Conservation (phyloP, 75 land plant species). For the Selaginella moellendorffii region DNA sequence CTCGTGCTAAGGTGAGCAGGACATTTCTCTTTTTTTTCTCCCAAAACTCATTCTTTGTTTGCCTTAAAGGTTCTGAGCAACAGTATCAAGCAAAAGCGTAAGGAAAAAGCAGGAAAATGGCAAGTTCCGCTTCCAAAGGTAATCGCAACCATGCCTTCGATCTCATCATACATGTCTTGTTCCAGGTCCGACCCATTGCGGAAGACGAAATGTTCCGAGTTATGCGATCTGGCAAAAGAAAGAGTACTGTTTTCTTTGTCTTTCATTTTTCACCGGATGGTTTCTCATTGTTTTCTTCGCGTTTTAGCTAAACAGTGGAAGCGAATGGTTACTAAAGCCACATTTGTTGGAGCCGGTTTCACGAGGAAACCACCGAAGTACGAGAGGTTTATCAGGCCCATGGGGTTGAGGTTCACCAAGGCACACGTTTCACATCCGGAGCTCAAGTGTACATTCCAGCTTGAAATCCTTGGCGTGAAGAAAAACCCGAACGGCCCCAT, state of each 20-base stretch:
- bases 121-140: conserved; percentile 98
- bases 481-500: conserved; percentile 96
- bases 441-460: conserved; percentile 88
- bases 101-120: conserved; percentile 99
- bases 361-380: conserved; percentile 98
- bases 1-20: conserved; percentile 73
- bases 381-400: conserved; percentile 91
- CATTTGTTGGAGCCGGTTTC: conserved; percentile 91
- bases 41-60: conserved; percentile 7
- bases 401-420: conserved; percentile 85
- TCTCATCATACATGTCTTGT: conserved; percentile 8
- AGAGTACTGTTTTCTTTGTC: conserved; percentile 45
- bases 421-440: conserved; percentile 98
- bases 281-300: conserved; percentile 2
- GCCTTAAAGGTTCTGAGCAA: conserved; percentile 68
- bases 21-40: neutral
- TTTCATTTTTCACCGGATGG: neutral
- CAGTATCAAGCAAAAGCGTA: conserved; percentile 93
- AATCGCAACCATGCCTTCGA: no score
- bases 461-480: conserved; percentile 96
- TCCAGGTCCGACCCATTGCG: conserved; percentile 91
- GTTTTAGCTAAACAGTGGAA: conserved; percentile 95
- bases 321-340: conserved; percentile 91
- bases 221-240: conserved; percentile 76
- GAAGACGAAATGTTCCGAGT: conserved; percentile 98